These are phyloP conservation scores for Cordia subcordata DNA, from an alignment of 257 asterid genomes.

Conservation along the genomic window DNA sequence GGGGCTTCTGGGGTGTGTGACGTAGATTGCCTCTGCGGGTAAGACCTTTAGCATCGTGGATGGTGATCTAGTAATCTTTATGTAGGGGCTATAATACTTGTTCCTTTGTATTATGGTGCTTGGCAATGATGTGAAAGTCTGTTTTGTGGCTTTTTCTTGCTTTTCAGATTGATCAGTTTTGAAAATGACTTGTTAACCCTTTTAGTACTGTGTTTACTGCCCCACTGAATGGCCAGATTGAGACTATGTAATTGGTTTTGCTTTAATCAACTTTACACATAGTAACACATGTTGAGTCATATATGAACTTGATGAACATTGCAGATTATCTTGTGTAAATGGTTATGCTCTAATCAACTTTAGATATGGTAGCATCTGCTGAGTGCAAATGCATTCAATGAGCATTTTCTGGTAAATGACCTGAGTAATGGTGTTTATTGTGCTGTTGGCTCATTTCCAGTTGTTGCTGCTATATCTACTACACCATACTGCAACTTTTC, in stretches of 20 bases:
- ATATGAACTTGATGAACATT: too few relatives aligned
- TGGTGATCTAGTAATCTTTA: background rate
- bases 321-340: too few relatives aligned
- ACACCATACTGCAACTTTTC: too few relatives aligned
- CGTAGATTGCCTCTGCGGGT: conserved; percentile 91
- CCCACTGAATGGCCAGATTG: background rate
- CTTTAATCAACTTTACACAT: background rate
- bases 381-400: too few relatives aligned
- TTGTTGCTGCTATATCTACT: too few relatives aligned
- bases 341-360: too few relatives aligned
- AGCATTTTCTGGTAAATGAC: too few relatives aligned
- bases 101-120: background rate
- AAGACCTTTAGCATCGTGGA: conserved; percentile 17
- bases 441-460: too few relatives aligned
- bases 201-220: background rate
- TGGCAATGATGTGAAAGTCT: background rate
- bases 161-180: background rate
- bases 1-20: conserved; percentile 78
- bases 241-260: background rate
- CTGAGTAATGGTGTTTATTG: too few relatives aligned
- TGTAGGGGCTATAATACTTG: background rate
- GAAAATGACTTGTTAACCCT: too few relatives aligned
- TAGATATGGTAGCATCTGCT: too few relatives aligned
- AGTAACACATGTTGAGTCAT: background rate
- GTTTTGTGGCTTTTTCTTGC: background rate